Percentiles rank a stretch among this genome's conserved stretches.
phyloP scores from a whole-genome alignment of 176 grass and related monocot genomes.

The Saccharum officinarum region DNA sequence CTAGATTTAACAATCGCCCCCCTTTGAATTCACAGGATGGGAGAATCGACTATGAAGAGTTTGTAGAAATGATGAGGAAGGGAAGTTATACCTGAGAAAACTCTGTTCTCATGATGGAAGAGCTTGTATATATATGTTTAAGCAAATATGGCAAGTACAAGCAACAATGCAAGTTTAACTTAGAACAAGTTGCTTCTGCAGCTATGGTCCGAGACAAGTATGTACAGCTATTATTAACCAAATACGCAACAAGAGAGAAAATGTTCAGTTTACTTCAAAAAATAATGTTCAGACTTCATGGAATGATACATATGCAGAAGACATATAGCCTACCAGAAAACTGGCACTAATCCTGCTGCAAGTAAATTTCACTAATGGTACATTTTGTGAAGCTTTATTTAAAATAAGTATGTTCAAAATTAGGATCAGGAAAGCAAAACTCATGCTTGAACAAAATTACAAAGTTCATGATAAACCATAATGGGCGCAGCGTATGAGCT shows the following conservation, averaged over 20 bases:
- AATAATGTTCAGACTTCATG: background rate
- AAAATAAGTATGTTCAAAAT: conserved; percentile 18
- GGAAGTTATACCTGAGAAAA: conserved; percentile 43
- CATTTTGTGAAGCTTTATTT: conserved; percentile 1
- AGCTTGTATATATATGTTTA: conserved; percentile 31
- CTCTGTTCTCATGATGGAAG: conserved; percentile 19
- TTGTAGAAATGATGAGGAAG: conserved; percentile 85
- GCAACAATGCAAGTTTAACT: conserved; percentile 20
- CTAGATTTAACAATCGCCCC: conserved; percentile 5
- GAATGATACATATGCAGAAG: background rate
- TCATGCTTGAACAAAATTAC: background rate
- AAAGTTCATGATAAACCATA: background rate
- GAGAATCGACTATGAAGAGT: conserved; percentile 79
- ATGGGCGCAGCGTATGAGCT: background rate
- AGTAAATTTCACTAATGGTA: background rate
- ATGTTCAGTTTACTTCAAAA: background rate
- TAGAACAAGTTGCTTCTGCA: conserved; percentile 25
- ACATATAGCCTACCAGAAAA: background rate
- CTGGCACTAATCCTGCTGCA: background rate
- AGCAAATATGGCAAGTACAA: conserved; percentile 29
- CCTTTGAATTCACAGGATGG: conserved; percentile 55
- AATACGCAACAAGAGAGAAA: conserved; percentile 11
- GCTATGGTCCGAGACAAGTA: background rate
- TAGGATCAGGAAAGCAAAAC: background rate
- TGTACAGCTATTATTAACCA: conserved; percentile 17